Conservation (phyloP, 139 green algal genomes). For the Astrephomene gubernaculifera region DNA sequence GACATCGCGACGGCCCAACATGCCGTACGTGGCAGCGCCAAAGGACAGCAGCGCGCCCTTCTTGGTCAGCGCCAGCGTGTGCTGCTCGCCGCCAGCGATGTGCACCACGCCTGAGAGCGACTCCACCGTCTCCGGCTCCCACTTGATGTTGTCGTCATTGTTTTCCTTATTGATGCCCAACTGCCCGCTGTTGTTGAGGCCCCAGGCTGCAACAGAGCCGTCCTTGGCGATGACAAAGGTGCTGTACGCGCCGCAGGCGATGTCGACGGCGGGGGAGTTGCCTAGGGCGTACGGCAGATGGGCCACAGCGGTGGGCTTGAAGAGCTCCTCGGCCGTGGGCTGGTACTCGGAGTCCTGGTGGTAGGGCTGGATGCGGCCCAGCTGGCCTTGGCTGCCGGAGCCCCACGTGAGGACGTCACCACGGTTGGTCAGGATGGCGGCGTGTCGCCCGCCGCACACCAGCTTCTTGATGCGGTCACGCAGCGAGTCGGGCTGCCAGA, state of each 20-base stretch:
- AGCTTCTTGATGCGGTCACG: constrained; percentile 66
- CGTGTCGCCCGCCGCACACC: constrained; percentile 79
- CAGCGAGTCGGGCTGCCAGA: constrained; percentile 62
- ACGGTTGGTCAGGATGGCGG: constrained; percentile 64
- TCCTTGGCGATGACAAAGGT: constrained; percentile 74
- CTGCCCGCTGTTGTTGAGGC: constrained; percentile 95
- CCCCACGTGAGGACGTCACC: constrained; percentile 87
- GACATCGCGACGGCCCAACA: constrained; percentile 75
- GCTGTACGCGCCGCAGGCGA: constrained; percentile 67
- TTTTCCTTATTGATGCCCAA: constrained; percentile 65
- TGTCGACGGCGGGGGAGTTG: constrained; percentile 15
- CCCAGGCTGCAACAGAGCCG: constrained; percentile 79
- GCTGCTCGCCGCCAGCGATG: constrained; percentile 84
- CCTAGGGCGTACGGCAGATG: constrained; percentile 15
- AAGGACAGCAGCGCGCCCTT: constrained; percentile 75
- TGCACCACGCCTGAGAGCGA: constrained; percentile 50
- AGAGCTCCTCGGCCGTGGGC: constrained; percentile 50
- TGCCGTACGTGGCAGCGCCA: constrained; percentile 86
- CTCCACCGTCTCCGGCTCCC: constrained; percentile 57
- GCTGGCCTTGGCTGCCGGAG: constrained; percentile 84
- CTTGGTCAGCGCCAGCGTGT: constrained; percentile 81
- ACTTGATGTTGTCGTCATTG: constrained; percentile 48
- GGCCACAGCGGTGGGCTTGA: constrained; percentile 56
- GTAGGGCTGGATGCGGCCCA: constrained; percentile 75
- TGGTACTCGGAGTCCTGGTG: constrained; percentile 41